phyloP scores from a whole-genome alignment of 257 asterid species.

The Jacaranda copaia region DNA sequence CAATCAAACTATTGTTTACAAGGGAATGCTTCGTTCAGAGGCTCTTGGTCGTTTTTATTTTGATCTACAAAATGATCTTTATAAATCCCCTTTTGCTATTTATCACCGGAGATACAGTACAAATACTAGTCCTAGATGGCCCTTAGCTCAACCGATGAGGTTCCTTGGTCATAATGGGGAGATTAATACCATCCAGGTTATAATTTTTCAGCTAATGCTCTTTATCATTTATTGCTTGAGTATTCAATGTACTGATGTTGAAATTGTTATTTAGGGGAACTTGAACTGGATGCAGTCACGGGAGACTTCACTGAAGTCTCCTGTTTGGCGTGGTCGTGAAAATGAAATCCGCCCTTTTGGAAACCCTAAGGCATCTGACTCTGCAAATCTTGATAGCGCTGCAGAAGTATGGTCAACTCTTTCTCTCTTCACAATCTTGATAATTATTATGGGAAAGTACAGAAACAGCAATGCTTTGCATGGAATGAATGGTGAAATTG shows the following conservation, averaged over 20 bases:
- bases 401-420: constrained; percentile 77
- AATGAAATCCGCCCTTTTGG: constrained; percentile 96
- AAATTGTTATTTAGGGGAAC: constrained; percentile 71
- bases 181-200: constrained; percentile 98
- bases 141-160: constrained; percentile 99
- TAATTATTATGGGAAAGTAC: constrained; percentile 25
- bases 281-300: constrained; percentile 99
- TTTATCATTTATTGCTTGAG: constrained; percentile 9
- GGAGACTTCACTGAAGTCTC: constrained; percentile 88
- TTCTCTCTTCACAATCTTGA: constrained; percentile 10
- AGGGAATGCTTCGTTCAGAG: constrained; percentile 98
- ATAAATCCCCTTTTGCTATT: constrained; percentile 91
- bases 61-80: constrained; percentile 80
- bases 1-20: constrained; percentile 94
- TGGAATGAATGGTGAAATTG: neutral
- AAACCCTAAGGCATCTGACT: constrained; percentile 95
- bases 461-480: neutral
- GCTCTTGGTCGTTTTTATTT: constrained; percentile 88
- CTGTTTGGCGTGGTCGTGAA: constrained; percentile 99
- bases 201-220: constrained; percentile 5
- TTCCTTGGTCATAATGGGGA: constrained; percentile 99
- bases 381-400: constrained; percentile 97
- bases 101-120: constrained; percentile 98
- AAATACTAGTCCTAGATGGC: constrained; percentile 99
- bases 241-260: constrained; percentile 37